Percentiles rank a stretch among this genome's conserved stretches.
Evolutionary conservation across 139 green algal species (phyloP).

Genomic region (Eudorina sp.): DNA sequence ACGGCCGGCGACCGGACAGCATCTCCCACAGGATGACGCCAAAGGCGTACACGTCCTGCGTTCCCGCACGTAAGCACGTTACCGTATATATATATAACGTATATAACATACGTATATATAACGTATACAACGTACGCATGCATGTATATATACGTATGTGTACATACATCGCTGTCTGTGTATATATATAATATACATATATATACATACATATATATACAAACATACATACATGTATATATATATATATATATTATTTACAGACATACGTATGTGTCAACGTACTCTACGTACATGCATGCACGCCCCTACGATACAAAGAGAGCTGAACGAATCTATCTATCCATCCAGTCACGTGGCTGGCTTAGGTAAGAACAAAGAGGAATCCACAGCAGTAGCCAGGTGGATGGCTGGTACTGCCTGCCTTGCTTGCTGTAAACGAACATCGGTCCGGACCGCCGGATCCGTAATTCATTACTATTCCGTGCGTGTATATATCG

Average conservation of each 20-base stretch:
- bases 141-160: neutral
- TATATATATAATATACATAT: neutral
- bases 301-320: neutral
- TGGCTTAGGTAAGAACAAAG: too few species aligned
- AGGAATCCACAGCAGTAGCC: too few species aligned
- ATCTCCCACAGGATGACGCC: conserved; percentile 26
- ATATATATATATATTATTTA: neutral
- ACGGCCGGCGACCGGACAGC: neutral
- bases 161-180: neutral
- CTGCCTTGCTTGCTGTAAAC: neutral
- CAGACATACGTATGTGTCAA: neutral
- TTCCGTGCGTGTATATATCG: neutral
- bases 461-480: neutral
- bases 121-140: neutral
- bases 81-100: neutral
- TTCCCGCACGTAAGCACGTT: neutral
- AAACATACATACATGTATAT: neutral
- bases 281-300: neutral
- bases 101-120: neutral
- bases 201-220: neutral
- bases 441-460: neutral
- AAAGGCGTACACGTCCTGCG: conserved; percentile 11
- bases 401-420: neutral
- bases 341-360: too few species aligned
- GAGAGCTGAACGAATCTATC: neutral